Evolutionary conservation across 345 rosid genomes (phyloP).

Genomic region (Hevea brasiliensis): DNA sequence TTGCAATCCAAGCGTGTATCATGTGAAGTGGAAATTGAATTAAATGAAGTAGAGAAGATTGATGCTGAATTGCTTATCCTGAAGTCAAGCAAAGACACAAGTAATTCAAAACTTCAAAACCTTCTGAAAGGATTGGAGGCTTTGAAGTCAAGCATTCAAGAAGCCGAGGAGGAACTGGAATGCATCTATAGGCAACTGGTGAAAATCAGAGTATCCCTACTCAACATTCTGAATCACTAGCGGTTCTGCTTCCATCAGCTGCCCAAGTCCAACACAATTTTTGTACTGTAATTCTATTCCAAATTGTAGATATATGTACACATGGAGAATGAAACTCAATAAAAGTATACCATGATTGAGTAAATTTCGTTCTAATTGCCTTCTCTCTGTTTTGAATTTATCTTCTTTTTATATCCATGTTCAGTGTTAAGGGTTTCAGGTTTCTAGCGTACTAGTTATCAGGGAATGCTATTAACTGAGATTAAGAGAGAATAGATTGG

Average conservation of each 20-base stretch:
- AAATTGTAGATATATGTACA: not conserved
- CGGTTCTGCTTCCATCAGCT: not conserved
- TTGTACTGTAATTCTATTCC: not conserved
- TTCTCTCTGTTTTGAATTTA: not conserved
- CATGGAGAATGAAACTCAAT: not conserved
- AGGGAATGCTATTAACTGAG: too few relatives aligned
- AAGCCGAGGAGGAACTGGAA: not conserved
- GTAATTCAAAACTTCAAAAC: not conserved
- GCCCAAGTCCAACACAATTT: not conserved
- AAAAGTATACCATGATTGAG: not conserved
- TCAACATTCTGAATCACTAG: conserved; percentile 5
- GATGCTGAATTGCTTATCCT: too few relatives aligned
- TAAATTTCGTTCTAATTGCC: not conserved
- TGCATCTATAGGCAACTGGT: not conserved
- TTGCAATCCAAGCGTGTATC: too few relatives aligned
- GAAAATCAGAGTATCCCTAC: not conserved
- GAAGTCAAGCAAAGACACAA: not conserved
- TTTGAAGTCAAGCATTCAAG: not conserved
- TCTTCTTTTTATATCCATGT: too few relatives aligned
- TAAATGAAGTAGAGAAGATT: too few relatives aligned
- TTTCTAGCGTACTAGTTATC: too few relatives aligned
- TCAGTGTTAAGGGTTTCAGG: too few relatives aligned
- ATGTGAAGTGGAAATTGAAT: too few relatives aligned
- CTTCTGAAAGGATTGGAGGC: not conserved
- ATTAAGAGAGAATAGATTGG: too few relatives aligned